Percentiles rank a stretch among this genome's conserved stretches.
Evolutionary conservation across 2,329 filamentous ascomycete species (phyloP).

Genomic region (Diaporthe vaccinii): DNA sequence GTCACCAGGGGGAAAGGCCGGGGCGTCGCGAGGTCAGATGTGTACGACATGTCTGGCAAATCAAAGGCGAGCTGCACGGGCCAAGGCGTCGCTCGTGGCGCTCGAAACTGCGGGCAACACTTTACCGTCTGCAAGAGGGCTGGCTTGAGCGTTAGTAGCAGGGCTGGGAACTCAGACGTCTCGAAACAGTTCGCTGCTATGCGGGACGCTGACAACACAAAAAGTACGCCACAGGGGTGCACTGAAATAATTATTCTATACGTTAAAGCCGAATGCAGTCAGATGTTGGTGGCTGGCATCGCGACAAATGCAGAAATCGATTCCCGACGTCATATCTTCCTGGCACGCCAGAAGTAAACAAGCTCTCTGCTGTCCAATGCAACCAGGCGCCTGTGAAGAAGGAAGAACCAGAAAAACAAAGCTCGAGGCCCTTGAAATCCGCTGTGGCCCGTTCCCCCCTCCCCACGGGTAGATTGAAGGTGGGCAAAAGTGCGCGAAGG

Average conservation of each 20-base stretch:
- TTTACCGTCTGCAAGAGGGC: neutral
- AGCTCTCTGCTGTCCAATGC: neutral
- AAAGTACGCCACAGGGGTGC: conserved; percentile 1
- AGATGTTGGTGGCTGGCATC: conserved; percentile 14
- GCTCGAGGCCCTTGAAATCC: neutral
- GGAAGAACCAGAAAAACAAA: neutral
- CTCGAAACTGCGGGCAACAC: conserved; percentile 21
- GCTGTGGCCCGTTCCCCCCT: conserved; percentile 9
- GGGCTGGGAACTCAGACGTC: conserved; percentile 18
- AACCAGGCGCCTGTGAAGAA: neutral
- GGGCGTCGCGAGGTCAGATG: conserved; percentile 6
- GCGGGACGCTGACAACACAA: conserved; percentile 21
- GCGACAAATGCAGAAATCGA: conserved; percentile 28
- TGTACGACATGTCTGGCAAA: neutral
- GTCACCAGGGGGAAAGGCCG: neutral
- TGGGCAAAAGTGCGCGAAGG: conserved; percentile 30
- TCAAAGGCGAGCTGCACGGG: neutral
- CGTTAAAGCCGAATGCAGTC: conserved; percentile 27
- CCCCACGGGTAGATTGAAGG: neutral
- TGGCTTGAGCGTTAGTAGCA: conserved; percentile 19
- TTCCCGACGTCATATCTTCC: neutral
- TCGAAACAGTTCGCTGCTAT: neutral
- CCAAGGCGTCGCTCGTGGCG: conserved; percentile 15
- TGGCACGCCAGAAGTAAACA: neutral
- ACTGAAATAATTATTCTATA: conserved; percentile 29